These are phyloP conservation scores for Pulveroboletus sp. DNA, from an alignment of 768 basidiomycete species.

Conservation along the genomic window DNA sequence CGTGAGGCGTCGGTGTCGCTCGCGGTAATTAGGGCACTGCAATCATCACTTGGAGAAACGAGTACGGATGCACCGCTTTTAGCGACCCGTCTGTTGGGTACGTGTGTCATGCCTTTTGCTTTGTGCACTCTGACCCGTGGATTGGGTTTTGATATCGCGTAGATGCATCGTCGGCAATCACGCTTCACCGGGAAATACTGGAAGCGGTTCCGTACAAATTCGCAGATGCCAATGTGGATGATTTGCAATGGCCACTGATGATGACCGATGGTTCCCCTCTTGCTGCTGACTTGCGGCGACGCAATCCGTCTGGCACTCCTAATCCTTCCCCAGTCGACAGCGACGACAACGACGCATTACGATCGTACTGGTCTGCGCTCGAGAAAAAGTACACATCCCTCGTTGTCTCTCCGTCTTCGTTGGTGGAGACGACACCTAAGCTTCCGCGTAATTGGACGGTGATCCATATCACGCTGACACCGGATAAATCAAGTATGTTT, in stretches of 20 bases:
- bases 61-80: conserved; percentile 45
- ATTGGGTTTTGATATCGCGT: neutral
- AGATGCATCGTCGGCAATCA: conserved; percentile 77
- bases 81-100: conserved; percentile 63
- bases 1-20: conserved; percentile 72
- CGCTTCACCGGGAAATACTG: conserved; percentile 80
- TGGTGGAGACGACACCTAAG: conserved; percentile 39
- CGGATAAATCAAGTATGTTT: conserved; percentile 80
- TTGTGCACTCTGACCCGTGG: neutral
- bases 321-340: conserved; percentile 19
- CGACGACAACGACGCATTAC: conserved; percentile 37
- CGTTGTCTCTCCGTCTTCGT: conserved; percentile 25
- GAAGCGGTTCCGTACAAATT: conserved; percentile 78
- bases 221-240: conserved; percentile 44
- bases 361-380: conserved; percentile 60
- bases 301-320: conserved; percentile 16
- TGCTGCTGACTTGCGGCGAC: conserved; percentile 15
- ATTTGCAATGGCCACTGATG: conserved; percentile 70
- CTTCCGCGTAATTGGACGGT: conserved; percentile 81
- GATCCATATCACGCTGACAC: conserved; percentile 76
- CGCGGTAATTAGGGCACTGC: conserved; percentile 67
- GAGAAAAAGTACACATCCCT: conserved; percentile 45
- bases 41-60: conserved; percentile 71
- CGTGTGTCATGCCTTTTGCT: conserved; percentile 2
- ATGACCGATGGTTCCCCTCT: conserved; percentile 40